phyloP scores from a whole-genome alignment of 1,284 basidiomycete species.

The Neonothopanus nambi region DNA sequence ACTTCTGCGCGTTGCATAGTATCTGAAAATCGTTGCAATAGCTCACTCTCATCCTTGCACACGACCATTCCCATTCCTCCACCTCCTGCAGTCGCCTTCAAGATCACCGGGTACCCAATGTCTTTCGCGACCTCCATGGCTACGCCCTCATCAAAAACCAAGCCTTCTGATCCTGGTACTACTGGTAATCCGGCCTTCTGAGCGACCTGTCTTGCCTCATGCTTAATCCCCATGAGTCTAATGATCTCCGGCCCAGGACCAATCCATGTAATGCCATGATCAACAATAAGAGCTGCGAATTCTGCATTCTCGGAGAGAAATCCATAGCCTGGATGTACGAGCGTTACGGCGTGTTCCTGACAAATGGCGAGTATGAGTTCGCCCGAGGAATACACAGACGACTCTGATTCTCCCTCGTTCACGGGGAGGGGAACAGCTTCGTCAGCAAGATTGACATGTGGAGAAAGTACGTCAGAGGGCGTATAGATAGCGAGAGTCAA shows the following conservation, averaged over 20 bases:
- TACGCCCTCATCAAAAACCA: conserved; percentile 44
- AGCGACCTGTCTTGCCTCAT: conserved; percentile 56
- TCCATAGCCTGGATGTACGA: conserved; percentile 68
- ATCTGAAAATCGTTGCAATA: conserved; percentile 36
- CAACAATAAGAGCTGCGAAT: conserved; percentile 52
- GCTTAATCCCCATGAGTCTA: conserved; percentile 61
- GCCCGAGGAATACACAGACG: conserved; percentile 43
- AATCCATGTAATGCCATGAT: conserved; percentile 57
- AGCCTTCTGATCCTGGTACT: conserved; percentile 57
- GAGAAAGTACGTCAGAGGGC: conserved; percentile 50
- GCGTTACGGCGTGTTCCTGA: conserved; percentile 44
- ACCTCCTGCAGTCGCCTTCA: conserved; percentile 73
- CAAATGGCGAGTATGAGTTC: conserved; percentile 46
- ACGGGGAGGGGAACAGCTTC: conserved; percentile 41
- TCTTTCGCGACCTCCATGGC: conserved; percentile 41
- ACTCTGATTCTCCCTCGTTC: conserved; percentile 29
- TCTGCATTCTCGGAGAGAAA: conserved; percentile 67
- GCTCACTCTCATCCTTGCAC: conserved; percentile 45
- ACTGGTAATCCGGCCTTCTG: conserved; percentile 49
- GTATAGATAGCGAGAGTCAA: conserved; percentile 57
- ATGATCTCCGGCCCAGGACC: conserved; percentile 61
- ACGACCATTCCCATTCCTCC: conserved; percentile 73
- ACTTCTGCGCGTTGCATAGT: conserved; percentile 40
- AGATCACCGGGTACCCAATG: conserved; percentile 63
- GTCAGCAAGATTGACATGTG: conserved; percentile 54